Percentiles rank a stretch among this genome's conserved stretches.
Evolutionary conservation across 345 rosid species (phyloP).

Genomic region (Arabidopsis arenosa): DNA sequence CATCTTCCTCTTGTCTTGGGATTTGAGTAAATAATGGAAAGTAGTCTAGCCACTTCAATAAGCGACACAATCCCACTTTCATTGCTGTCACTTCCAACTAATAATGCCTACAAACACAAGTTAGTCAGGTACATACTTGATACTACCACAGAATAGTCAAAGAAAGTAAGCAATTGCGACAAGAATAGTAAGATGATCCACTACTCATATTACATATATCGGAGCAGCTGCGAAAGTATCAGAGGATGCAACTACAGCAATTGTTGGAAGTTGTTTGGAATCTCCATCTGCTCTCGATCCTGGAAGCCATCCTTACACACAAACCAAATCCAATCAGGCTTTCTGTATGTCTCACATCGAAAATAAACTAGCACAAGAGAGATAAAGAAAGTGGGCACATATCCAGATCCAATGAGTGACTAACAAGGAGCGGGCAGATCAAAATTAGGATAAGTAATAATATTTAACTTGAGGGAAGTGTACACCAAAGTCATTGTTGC

Average conservation of each 20-base stretch:
- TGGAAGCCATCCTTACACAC: constrained; percentile 90
- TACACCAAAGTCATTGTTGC: constrained; percentile 16
- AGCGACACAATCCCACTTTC: constrained; percentile 95
- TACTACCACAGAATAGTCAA: not conserved
- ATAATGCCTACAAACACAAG: constrained; percentile 74
- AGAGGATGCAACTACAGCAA: constrained; percentile 94
- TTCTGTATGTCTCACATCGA: not conserved
- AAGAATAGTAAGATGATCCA: constrained; percentile 6
- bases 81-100: constrained; percentile 95
- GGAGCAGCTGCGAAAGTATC: constrained; percentile 99
- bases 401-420: constrained; percentile 18
- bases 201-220: constrained; percentile 55
- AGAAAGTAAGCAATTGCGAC: no score
- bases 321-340: constrained; percentile 37
- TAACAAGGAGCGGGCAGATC: constrained; percentile 9
- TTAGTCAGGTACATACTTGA: constrained; percentile 27
- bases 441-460: constrained; percentile 2
- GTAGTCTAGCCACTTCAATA: constrained; percentile 93
- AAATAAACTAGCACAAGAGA: constrained; percentile 8
- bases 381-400: not conserved
- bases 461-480: constrained; percentile 5
- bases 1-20: constrained; percentile 96
- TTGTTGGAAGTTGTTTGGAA: constrained; percentile 83
- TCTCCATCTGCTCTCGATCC: constrained; percentile 93
- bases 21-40: constrained; percentile 87